Evolutionary conservation across 192 early-diverging fungal genomes (phyloP).

Genomic region (Coemansia sp.): DNA sequence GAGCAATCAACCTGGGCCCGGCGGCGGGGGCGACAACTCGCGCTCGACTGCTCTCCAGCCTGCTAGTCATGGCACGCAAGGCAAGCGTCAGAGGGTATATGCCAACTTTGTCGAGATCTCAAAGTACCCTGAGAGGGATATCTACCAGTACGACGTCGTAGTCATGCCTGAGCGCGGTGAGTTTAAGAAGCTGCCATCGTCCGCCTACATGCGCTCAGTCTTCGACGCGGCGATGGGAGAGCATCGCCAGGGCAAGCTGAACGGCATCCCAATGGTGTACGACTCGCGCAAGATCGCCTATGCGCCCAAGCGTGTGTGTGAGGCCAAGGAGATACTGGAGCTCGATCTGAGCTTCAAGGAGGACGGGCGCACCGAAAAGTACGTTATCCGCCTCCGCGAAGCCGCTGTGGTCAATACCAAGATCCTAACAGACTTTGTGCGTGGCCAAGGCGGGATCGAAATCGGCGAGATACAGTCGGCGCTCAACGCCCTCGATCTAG

Average conservation of each 20-base stretch:
- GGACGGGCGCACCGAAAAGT: constrained; percentile 55
- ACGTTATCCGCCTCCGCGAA: constrained; percentile 61
- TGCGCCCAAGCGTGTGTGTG: constrained; percentile 78
- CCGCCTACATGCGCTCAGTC: constrained; percentile 67
- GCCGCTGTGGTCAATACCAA: constrained; percentile 62
- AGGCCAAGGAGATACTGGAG: constrained; percentile 57
- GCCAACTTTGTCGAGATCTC: constrained; percentile 82
- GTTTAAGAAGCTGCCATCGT: constrained; percentile 36
- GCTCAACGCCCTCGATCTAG: constrained; percentile 76
- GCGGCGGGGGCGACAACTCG: neutral
- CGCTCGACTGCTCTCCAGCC: constrained; percentile 1
- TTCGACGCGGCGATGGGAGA: constrained; percentile 60
- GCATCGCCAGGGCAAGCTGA: constrained; percentile 59
- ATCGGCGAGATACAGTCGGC: constrained; percentile 45
- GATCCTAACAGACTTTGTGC: constrained; percentile 28
- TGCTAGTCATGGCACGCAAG: constrained; percentile 38
- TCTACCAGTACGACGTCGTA: constrained; percentile 90
- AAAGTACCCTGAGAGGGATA: constrained; percentile 61
- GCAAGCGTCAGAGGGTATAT: constrained; percentile 49
- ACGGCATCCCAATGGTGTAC: constrained; percentile 70
- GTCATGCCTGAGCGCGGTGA: constrained; percentile 61
- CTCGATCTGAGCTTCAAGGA: constrained; percentile 59
- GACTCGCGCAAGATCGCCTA: constrained; percentile 86
- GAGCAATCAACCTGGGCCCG: neutral
- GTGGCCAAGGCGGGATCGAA: constrained; percentile 13